Evolutionary conservation across 75 land plant species (phyloP).

Genomic region (Chamaecyparis obtusa): DNA sequence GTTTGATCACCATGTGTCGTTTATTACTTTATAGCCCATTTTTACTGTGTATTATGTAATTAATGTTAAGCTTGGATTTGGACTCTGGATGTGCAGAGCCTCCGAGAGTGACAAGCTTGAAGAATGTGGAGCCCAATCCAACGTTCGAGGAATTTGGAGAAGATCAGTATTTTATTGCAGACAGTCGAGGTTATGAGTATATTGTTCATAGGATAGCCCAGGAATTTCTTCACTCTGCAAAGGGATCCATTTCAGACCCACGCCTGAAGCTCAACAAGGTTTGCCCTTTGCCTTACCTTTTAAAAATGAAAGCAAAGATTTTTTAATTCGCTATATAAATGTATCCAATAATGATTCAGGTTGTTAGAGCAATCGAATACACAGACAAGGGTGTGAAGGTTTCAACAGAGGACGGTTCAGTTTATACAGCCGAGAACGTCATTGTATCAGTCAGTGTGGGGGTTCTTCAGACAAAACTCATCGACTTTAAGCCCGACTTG

Average conservation of each 20-base stretch:
- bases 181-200: constrained; percentile 61
- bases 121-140: constrained; percentile 69
- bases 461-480: constrained; percentile 28
- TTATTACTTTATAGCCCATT: background rate
- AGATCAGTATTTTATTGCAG: constrained; percentile 57
- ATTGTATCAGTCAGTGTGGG: too few relatives aligned
- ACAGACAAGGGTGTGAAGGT: constrained; percentile 34
- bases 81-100: constrained; percentile 38
- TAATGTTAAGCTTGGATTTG: background rate
- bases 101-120: constrained; percentile 41
- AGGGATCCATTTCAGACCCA: constrained; percentile 48
- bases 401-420: constrained; percentile 49
- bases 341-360: constrained; percentile 26
- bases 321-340: too few relatives aligned
- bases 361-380: constrained; percentile 54
- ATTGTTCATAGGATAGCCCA: constrained; percentile 59
- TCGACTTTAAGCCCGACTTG: constrained; percentile 59
- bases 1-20: constrained; percentile 3
- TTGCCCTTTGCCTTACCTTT: background rate
- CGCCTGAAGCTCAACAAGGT: constrained; percentile 78
- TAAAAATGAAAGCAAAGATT: too few relatives aligned
- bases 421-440: too few relatives aligned
- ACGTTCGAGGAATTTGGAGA: constrained; percentile 63
- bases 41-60: background rate
- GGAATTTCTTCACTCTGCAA: constrained; percentile 33